Evolutionary conservation across 2,329 filamentous ascomycete species (phyloP), one percentile per base, ranked within the genome.

Genomic region (Stagonosporopsis cucurbitacearum): DNA sequence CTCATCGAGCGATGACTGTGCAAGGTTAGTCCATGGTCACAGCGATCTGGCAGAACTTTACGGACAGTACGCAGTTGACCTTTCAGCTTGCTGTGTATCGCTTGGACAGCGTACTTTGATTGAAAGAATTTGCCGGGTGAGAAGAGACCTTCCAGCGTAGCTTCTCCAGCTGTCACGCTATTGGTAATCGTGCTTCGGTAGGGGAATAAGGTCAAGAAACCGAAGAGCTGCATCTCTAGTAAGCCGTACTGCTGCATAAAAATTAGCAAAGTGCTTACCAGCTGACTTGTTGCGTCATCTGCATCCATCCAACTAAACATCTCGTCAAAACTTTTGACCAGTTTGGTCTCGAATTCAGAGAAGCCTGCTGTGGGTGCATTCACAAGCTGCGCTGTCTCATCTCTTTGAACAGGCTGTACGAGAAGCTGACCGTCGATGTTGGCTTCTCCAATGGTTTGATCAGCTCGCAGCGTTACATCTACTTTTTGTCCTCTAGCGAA

Each of bases 231-330:
- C 6, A 2, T 22, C 12, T 35, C 71, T 45, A 72, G 64, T 35
- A 49, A 39, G 13, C 6, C 25, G 13, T 39, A 19, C 6, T 32
- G 26, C 39, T 8, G 6, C 2, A 15, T 25, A n/a, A 25, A 26
- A 3, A 6, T 6, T 15, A 13, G 50, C 8, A 7, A 9, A 22
- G 8, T 28, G 8, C 63, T 53, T 48, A 69, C 68, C 62, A 65
- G 52, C 53, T 64, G 62, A 54, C 74, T 77, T 15, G 69, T 69
- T 2, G 51, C 49, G 54, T 93, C 87, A 40, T 90, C 84, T 77
- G 93, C 84, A 60, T 87, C 86, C 50, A 98, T 81, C 67, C 94
- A 89, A 39, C 86, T 84, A 82, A 95, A 96, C 22, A 99, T 78
- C 58, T 94, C 87, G 50, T 91, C 84, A 67, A 96, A 96, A 73